phyloP scores from a whole-genome alignment of 2,329 filamentous ascomycete species.

The Sodiomyces alkalinus region DNA sequence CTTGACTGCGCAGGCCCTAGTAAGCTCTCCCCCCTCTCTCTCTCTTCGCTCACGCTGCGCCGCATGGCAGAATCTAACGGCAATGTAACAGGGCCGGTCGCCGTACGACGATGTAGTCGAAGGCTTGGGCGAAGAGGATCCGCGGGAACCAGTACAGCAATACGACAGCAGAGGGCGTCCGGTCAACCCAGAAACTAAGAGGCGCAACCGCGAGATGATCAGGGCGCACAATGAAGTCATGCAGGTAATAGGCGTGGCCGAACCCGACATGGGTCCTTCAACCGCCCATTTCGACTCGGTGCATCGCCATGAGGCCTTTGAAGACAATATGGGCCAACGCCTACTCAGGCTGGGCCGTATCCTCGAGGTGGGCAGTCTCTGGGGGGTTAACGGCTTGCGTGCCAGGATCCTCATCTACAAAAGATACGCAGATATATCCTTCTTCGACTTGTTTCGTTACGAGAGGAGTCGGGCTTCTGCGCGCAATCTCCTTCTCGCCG shows the following conservation, averaged over 20 bases:
- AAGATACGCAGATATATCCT: slow-evolving; percentile 31
- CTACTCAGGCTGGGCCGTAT: slow-evolving; percentile 19
- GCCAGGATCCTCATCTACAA: slow-evolving; percentile 41
- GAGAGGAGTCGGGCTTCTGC: slow-evolving; percentile 19
- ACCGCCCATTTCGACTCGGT: slow-evolving; percentile 24
- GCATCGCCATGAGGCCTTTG: slow-evolving; percentile 29
- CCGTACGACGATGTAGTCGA: slow-evolving; percentile 42
- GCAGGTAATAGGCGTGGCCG: slow-evolving; percentile 46
- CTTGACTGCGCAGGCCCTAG: slow-evolving; percentile 40
- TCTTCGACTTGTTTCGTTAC: slow-evolving; percentile 24
- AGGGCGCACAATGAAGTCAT: slow-evolving; percentile 49
- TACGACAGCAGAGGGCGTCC: slow-evolving; percentile 42
- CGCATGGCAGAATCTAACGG: background rate
- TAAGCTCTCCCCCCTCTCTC: slow-evolving; percentile 14
- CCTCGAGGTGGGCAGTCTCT: slow-evolving; percentile 27
- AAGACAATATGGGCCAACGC: slow-evolving; percentile 27
- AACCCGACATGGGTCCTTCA: slow-evolving; percentile 31
- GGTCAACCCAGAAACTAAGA: slow-evolving; percentile 36
- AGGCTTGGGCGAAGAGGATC: slow-evolving; percentile 28
- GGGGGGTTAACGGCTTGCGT: slow-evolving; percentile 36
- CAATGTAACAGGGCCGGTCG: slow-evolving; percentile 36
- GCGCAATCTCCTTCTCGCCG: slow-evolving; percentile 17
- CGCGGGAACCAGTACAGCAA: slow-evolving; percentile 26
- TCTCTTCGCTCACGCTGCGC: slow-evolving; percentile 1
- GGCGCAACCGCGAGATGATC: slow-evolving; percentile 40